phyloP scores from a whole-genome alignment of 176 grass and related monocot species.

The Carex littledalei region DNA sequence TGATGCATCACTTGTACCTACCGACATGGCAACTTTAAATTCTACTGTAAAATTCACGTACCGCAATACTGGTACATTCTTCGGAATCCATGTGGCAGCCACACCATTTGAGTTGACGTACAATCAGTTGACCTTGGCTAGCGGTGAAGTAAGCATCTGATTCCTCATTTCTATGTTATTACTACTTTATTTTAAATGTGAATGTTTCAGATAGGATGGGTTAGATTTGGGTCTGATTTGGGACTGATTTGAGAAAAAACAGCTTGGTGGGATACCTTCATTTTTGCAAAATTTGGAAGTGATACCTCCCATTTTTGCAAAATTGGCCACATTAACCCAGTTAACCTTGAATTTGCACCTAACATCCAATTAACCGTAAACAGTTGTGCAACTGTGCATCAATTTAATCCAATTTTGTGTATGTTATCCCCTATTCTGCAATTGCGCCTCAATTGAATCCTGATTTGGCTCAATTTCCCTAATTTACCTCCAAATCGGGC shows the following conservation, averaged over 20 bases:
- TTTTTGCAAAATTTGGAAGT: neutral
- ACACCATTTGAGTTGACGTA: constrained; percentile 52
- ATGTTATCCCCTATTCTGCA: neutral
- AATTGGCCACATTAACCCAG: neutral
- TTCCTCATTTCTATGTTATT: neutral
- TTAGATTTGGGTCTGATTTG: neutral
- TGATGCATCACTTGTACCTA: constrained; percentile 91
- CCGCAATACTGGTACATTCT: constrained; percentile 90
- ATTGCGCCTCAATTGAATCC: neutral
- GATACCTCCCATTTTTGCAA: neutral
- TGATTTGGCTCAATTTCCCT: neutral
- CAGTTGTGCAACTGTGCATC: neutral
- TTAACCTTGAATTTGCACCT: too few species aligned
- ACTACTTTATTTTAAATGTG: neutral
- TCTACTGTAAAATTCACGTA: constrained; percentile 67
- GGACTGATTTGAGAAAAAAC: neutral
- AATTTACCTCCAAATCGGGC: neutral
- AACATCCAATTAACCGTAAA: neutral
- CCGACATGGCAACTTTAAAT: constrained; percentile 93
- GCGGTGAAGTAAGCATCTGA: constrained; percentile 40
- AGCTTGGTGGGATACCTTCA: neutral
- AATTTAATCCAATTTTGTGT: neutral
- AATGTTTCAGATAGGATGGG: neutral
- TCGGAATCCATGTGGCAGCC: constrained; percentile 67
- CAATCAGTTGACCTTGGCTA: constrained; percentile 63